Evolutionary conservation across 2,329 filamentous ascomycete genomes (phyloP).

Genomic region (Diaporthe citriasiana): DNA sequence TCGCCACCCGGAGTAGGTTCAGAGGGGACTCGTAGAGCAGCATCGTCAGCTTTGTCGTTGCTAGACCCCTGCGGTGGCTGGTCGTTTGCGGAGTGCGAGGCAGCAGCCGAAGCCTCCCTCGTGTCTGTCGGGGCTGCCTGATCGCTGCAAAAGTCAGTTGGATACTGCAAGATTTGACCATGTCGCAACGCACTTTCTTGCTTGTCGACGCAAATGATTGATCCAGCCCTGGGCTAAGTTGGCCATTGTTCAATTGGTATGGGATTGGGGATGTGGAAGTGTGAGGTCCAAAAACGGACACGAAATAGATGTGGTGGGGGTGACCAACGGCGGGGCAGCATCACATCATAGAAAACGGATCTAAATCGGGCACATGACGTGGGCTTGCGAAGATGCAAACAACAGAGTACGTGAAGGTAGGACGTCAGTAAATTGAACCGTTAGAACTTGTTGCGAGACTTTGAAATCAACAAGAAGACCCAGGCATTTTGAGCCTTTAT

Average conservation of each 20-base stretch:
- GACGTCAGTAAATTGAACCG: background rate
- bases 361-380: background rate
- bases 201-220: conserved; percentile 21
- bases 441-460: background rate
- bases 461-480: background rate
- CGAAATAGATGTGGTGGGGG: background rate
- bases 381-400: background rate
- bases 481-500: too few relatives aligned
- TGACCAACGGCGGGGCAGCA: background rate
- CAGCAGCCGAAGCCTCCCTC: background rate
- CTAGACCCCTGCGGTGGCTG: background rate
- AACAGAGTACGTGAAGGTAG: background rate
- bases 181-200: conserved; percentile 1
- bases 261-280: background rate
- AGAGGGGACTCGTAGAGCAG: background rate
- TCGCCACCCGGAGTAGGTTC: background rate
- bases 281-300: background rate
- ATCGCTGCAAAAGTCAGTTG: conserved; percentile 20
- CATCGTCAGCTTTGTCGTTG: background rate
- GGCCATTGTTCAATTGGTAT: conserved; percentile 7
- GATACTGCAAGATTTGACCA: too few relatives aligned
- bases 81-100: background rate
- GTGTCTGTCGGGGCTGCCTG: background rate
- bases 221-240: conserved; percentile 16
- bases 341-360: background rate